Percentiles rank a stretch among this genome's conserved stretches.
Conservation (phyloP, 2,329 filamentous ascomycete genomes). For the Xylaria sp. region DNA sequence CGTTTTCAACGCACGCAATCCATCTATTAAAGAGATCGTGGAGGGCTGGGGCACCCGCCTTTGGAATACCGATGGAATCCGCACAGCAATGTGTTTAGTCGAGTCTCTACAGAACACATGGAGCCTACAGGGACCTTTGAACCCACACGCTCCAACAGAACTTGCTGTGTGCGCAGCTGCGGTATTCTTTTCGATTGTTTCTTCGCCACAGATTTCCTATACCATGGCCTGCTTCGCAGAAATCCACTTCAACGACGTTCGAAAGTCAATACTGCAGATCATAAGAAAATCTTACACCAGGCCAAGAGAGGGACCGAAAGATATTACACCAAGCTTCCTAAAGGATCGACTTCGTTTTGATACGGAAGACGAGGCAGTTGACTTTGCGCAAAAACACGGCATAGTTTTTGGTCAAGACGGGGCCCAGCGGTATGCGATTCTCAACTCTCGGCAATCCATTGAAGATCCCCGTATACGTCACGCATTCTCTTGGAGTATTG, state of each 20-base stretch:
- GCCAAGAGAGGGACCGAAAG: slow-evolving; percentile 67
- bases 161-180: slow-evolving; percentile 62
- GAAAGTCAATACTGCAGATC: slow-evolving; percentile 67
- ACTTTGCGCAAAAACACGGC: slow-evolving; percentile 70
- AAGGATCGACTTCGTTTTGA: slow-evolving; percentile 74
- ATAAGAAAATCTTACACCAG: slow-evolving; percentile 67
- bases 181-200: slow-evolving; percentile 70
- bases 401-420: slow-evolving; percentile 61
- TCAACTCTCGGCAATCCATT: slow-evolving; percentile 58
- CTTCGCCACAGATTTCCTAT: slow-evolving; percentile 68
- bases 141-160: slow-evolving; percentile 60
- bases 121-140: slow-evolving; percentile 67
- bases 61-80: slow-evolving; percentile 69
- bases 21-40: slow-evolving; percentile 66
- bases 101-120: slow-evolving; percentile 69
- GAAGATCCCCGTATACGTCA: slow-evolving; percentile 65
- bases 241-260: slow-evolving; percentile 71
- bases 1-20: slow-evolving; percentile 69
- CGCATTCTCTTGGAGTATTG: slow-evolving; percentile 65
- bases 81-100: slow-evolving; percentile 69
- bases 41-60: slow-evolving; percentile 66
- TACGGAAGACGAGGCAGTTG: slow-evolving; percentile 71
- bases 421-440: slow-evolving; percentile 55
- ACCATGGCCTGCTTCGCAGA: slow-evolving; percentile 77
- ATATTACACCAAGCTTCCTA: slow-evolving; percentile 67